Conservation (phyloP, 768 basidiomycete species). For the Clavaria fumosa region DNA sequence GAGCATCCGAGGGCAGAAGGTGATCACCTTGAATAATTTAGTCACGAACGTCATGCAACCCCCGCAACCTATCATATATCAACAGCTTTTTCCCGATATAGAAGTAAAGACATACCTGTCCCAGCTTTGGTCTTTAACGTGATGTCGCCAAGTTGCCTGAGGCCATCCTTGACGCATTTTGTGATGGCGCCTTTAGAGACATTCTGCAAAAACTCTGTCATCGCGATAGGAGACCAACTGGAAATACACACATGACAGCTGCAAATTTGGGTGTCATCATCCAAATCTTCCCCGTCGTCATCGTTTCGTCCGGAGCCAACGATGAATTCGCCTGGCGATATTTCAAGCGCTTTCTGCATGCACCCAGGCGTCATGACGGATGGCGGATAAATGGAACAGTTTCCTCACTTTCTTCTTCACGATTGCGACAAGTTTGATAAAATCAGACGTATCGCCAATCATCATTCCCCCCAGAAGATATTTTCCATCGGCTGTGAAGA, state of each 20-base stretch:
- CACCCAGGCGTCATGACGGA: background rate
- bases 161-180: slow-evolving; percentile 35
- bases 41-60: slow-evolving; percentile 45
- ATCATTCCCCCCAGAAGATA: slow-evolving; percentile 65
- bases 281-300: slow-evolving; percentile 48
- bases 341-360: slow-evolving; percentile 44
- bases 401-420: slow-evolving; percentile 49
- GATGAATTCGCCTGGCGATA: slow-evolving; percentile 52
- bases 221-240: background rate
- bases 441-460: slow-evolving; percentile 60
- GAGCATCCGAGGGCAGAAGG: too few species aligned
- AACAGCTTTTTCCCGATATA: background rate
- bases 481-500: slow-evolving; percentile 58
- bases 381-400: slow-evolving; percentile 2
- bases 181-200: slow-evolving; percentile 44
- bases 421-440: slow-evolving; percentile 51
- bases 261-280: slow-evolving; percentile 60
- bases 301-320: slow-evolving; percentile 36
- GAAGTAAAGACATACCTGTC: slow-evolving; percentile 19
- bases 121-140: slow-evolving; percentile 57
- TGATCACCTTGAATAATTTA: slow-evolving; percentile 6
- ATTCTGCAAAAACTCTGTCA: slow-evolving; percentile 23
- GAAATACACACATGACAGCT: slow-evolving; percentile 37
- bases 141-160: slow-evolving; percentile 32
- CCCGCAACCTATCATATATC: slow-evolving; percentile 32